phyloP scores from a whole-genome alignment of 2,329 filamentous ascomycete genomes.

The Claviceps sp. region DNA sequence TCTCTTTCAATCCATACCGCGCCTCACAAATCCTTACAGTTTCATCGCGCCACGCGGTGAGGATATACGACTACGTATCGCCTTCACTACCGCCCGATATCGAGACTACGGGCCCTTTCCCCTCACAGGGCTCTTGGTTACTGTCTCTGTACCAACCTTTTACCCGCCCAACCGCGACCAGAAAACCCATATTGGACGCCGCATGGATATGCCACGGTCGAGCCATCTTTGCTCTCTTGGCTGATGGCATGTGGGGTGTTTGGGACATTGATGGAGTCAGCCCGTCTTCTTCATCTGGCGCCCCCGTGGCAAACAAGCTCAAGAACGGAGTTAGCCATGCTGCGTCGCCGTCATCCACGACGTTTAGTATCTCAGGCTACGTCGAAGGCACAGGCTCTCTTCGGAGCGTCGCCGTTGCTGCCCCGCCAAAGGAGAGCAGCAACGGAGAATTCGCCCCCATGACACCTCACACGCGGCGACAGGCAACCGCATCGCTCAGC shows the following conservation, averaged over 20 bases:
- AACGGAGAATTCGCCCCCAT: slow-evolving; percentile 45
- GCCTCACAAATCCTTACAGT: slow-evolving; percentile 45
- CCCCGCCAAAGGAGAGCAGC: slow-evolving; percentile 23
- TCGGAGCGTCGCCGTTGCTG: slow-evolving; percentile 23
- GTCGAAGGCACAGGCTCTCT: slow-evolving; percentile 46
- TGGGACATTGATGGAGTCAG: slow-evolving; percentile 51
- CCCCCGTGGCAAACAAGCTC: slow-evolving; percentile 34
- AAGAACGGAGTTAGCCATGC: slow-evolving; percentile 41
- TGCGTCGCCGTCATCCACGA: slow-evolving; percentile 44
- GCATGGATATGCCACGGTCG: slow-evolving; percentile 48
- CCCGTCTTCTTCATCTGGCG: slow-evolving; percentile 25
- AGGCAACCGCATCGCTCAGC: slow-evolving; percentile 32
- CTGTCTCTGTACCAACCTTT: slow-evolving; percentile 48
- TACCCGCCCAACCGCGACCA: slow-evolving; percentile 30
- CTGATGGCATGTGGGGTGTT: slow-evolving; percentile 54
- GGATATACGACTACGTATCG: slow-evolving; percentile 47
- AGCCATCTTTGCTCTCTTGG: slow-evolving; percentile 43
- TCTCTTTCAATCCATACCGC: slow-evolving; percentile 48
- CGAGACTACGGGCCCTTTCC: slow-evolving; percentile 34
- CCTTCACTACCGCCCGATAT: slow-evolving; percentile 40
- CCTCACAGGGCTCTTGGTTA: slow-evolving; percentile 49
- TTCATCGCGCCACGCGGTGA: slow-evolving; percentile 39
- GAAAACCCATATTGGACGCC: slow-evolving; percentile 49
- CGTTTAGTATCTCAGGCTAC: slow-evolving; percentile 44
- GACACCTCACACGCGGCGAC: slow-evolving; percentile 47